Conservation (phyloP, 2,329 filamentous ascomycete genomes). For the Claviceps paspali region DNA sequence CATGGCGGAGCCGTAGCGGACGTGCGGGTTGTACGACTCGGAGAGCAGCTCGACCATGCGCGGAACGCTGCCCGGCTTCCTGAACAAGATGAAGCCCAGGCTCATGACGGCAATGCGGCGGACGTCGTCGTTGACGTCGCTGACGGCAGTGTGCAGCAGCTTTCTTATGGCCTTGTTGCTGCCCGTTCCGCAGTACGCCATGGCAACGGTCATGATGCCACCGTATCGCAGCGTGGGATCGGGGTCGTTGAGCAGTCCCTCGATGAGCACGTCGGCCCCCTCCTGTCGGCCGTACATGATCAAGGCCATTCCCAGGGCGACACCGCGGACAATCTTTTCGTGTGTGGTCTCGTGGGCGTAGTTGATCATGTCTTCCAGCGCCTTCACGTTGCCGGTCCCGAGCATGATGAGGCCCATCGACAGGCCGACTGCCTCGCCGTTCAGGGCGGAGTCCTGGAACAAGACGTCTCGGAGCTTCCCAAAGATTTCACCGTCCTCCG, state of each 20-base stretch:
- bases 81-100: constrained; percentile 94
- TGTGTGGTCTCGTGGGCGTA: constrained; percentile 97
- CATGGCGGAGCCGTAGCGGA: constrained; percentile 95
- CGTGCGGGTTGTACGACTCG: constrained; percentile 97
- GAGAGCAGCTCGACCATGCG: constrained; percentile 97
- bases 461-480: constrained; percentile 80
- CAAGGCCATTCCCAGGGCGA: constrained; percentile 90
- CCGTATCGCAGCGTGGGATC: constrained; percentile 90
- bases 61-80: constrained; percentile 90
- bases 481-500: constrained; percentile 78
- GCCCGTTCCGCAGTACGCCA: constrained; percentile 92
- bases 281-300: constrained; percentile 98
- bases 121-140: constrained; percentile 95
- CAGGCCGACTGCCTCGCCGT: constrained; percentile 89
- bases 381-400: constrained; percentile 88
- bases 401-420: constrained; percentile 98
- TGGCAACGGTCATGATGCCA: constrained; percentile 95
- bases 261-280: constrained; percentile 84
- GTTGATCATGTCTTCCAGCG: constrained; percentile 89
- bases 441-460: constrained; percentile 87
- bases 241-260: constrained; percentile 81
- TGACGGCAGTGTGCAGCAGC: constrained; percentile 88
- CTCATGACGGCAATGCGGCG: constrained; percentile 94
- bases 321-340: constrained; percentile 94
- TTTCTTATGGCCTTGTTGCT: constrained; percentile 98